These are phyloP conservation scores for Akanthomyces muscarius DNA, from an alignment of 2,329 filamentous ascomycete species.

Conservation along the genomic window DNA sequence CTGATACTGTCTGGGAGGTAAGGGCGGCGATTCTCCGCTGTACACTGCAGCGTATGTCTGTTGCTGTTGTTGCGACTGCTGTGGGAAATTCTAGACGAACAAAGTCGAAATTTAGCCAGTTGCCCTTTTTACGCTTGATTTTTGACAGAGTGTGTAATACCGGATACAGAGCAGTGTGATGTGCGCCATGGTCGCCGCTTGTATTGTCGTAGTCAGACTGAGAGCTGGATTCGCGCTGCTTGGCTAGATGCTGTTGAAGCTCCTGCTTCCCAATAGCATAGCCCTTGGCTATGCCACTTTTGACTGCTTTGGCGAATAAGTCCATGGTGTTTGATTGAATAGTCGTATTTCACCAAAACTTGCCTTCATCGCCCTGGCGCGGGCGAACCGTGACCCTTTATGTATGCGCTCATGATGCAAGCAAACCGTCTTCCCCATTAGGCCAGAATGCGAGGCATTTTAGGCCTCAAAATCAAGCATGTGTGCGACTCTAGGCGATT, in stretches of 20 bases:
- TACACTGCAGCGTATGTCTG: background rate
- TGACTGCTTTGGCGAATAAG: constrained; percentile 18
- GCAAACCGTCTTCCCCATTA: background rate
- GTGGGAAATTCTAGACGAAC: background rate
- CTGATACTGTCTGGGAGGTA: constrained; percentile 11
- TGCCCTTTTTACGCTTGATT: background rate
- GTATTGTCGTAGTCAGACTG: background rate
- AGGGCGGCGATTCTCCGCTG: background rate
- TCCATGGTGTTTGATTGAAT: constrained; percentile 16
- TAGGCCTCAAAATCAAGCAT: constrained; percentile 8
- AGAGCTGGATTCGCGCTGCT: constrained; percentile 8
- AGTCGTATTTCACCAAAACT: too few relatives aligned
- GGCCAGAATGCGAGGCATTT: background rate
- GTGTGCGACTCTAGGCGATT: background rate
- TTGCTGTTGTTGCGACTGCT: background rate
- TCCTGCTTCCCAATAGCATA: constrained; percentile 21
- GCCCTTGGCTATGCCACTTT: constrained; percentile 20
- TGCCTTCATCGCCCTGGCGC: background rate
- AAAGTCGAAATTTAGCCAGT: background rate
- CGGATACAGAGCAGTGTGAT: background rate
- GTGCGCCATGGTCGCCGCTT: background rate
- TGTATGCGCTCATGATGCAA: background rate
- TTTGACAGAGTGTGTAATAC: background rate
- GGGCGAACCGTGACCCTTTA: constrained; percentile 3
- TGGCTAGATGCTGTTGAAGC: constrained; percentile 19